A percentile compares a stretch with the other conserved stretches of the same genome.
phyloP scores from a whole-genome alignment of 305 asterid genomes.

The Solanum hybrid region DNA sequence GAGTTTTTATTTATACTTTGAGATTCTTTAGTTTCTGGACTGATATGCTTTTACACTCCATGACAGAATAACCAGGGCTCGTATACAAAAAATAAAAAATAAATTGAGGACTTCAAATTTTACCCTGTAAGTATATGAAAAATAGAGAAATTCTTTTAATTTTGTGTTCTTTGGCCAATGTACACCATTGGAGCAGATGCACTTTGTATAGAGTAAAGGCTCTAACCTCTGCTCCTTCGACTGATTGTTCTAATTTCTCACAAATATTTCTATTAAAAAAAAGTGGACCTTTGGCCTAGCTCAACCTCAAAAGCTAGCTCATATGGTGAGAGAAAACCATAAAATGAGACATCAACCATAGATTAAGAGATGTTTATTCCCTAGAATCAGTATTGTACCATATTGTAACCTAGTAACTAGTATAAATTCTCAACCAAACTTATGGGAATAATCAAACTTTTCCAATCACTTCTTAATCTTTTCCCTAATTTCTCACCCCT shows the following conservation, averaged over 20 bases:
- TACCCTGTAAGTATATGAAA: neutral
- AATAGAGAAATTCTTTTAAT: neutral
- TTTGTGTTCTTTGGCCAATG: neutral
- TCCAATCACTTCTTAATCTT: neutral
- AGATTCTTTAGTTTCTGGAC: neutral
- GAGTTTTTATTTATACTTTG: neutral
- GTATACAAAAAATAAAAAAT: neutral
- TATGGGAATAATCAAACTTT: neutral
- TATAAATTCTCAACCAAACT: neutral
- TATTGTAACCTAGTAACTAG: neutral
- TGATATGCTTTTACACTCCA: neutral
- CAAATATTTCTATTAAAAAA: neutral
- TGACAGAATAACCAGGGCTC: neutral
- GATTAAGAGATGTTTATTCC: neutral
- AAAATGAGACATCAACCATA: neutral
- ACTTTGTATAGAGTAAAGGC: neutral
- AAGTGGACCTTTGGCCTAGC: neutral
- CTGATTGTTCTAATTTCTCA: neutral
- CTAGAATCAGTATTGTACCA: neutral
- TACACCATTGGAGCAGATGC: neutral
- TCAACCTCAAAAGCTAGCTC: neutral
- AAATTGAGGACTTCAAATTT: neutral
- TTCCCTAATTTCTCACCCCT: neutral
- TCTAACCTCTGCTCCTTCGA: neutral
- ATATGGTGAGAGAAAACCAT: neutral